Percentiles rank a stretch among this genome's conserved stretches.
Conservation (phyloP, 805 yeast genomes). For the Sungouiella blattae region DNA sequence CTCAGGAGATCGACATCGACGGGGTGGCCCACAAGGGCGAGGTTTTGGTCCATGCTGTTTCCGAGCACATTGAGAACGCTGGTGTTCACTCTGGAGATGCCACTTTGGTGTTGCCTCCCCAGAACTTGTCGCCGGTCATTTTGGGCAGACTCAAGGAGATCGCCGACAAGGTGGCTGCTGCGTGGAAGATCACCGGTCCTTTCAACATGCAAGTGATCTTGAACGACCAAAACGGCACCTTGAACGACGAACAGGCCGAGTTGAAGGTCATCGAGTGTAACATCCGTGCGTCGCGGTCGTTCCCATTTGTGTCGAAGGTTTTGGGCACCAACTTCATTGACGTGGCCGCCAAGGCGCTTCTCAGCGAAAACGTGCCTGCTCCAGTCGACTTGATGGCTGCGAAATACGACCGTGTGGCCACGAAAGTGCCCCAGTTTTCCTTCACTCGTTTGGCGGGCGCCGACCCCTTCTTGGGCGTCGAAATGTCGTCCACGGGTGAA, state of each 20-base stretch:
- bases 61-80: conserved; percentile 98
- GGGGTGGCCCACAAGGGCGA: conserved; percentile 96
- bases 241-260: conserved; percentile 50
- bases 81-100: conserved; percentile 99
- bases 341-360: conserved; percentile 84
- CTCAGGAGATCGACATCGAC: conserved; percentile 98
- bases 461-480: conserved; percentile 98
- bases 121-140: conserved; percentile 72
- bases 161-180: conserved; percentile 89
- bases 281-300: conserved; percentile 98
- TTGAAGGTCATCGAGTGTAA: conserved; percentile 98
- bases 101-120: conserved; percentile 94
- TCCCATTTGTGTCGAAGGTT: conserved; percentile 97
- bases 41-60: conserved; percentile 93
- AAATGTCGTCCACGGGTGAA: conserved; percentile 99
- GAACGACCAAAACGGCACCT: conserved; percentile 58
- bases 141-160: conserved; percentile 77
- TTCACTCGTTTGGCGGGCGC: conserved; percentile 99
- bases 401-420: conserved; percentile 80
- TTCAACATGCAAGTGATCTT: conserved; percentile 89
- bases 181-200: conserved; percentile 95
- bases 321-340: conserved; percentile 94
- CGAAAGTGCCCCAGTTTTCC: conserved; percentile 97
- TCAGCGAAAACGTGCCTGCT: conserved; percentile 67
- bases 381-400: conserved; percentile 82